Conservation (phyloP, 306 rosid species). For the Argentina anserina region DNA sequence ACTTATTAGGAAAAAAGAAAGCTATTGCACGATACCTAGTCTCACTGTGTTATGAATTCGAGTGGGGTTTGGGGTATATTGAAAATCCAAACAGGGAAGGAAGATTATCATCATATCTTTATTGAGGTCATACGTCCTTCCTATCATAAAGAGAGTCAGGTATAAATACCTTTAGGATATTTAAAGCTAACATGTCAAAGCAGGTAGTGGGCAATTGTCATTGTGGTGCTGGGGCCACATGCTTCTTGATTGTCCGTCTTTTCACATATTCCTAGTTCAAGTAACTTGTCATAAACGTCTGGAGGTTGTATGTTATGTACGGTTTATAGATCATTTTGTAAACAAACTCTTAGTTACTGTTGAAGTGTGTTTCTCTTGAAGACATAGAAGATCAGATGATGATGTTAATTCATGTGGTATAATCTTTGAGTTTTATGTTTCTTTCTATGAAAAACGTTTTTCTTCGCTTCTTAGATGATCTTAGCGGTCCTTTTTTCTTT, state of each 20-base stretch:
- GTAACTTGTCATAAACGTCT: background rate
- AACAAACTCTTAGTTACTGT: background rate
- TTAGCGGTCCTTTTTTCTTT: background rate
- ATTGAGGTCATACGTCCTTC: background rate
- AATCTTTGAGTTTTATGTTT: background rate
- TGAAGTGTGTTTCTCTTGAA: background rate
- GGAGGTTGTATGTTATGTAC: background rate
- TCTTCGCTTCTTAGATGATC: background rate
- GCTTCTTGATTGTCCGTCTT: background rate
- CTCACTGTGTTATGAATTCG: background rate
- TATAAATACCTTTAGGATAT: background rate
- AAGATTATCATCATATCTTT: background rate
- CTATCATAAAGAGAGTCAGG: background rate
- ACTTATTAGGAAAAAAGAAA: background rate
- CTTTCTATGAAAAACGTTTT: background rate
- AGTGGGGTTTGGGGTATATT: background rate
- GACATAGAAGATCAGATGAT: background rate
- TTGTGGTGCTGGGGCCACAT: background rate
- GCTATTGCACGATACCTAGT: background rate
- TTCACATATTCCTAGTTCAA: background rate
- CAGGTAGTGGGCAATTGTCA: background rate
- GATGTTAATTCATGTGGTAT: background rate
- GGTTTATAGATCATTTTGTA: no score
- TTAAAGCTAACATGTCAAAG: background rate
- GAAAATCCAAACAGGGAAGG: background rate